Conservation (phyloP, 441 rosid species). For the Pelargonium myrrhifolium region DNA sequence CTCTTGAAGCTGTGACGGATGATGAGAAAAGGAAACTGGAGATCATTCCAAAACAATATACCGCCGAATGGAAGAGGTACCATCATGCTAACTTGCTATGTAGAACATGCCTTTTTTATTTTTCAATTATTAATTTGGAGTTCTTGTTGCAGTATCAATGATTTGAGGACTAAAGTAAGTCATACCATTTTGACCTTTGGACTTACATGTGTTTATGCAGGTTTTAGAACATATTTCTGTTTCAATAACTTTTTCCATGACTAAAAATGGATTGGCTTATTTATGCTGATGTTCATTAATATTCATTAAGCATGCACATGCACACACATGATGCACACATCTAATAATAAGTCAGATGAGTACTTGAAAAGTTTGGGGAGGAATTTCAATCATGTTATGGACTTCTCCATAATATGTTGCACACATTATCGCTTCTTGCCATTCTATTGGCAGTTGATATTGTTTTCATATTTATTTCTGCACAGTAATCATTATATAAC, state of each 20-base stretch:
- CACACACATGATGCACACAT: background rate
- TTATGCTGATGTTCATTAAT: background rate
- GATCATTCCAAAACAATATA: slow-evolving; percentile 77
- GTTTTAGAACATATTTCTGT: too few relatives aligned
- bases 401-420: too few relatives aligned
- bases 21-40: slow-evolving; percentile 60
- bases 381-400: too few relatives aligned
- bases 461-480: background rate
- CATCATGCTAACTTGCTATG: background rate
- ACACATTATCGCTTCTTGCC: too few relatives aligned
- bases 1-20: slow-evolving; percentile 66
- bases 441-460: too few relatives aligned
- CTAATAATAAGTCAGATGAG: too few relatives aligned
- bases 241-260: too few relatives aligned
- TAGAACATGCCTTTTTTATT: background rate
- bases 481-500: background rate
- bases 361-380: too few relatives aligned
- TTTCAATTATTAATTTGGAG: background rate
- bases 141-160: background rate
- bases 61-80: slow-evolving; percentile 70
- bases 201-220: background rate
- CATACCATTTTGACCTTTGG: background rate
- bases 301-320: background rate
- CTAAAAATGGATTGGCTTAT: too few relatives aligned
- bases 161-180: background rate